A percentile compares a stretch with the other conserved stretches of the same genome.
Conservation (phyloP, 169 alveolate genomes). For the Plasmodium fragile region DNA sequence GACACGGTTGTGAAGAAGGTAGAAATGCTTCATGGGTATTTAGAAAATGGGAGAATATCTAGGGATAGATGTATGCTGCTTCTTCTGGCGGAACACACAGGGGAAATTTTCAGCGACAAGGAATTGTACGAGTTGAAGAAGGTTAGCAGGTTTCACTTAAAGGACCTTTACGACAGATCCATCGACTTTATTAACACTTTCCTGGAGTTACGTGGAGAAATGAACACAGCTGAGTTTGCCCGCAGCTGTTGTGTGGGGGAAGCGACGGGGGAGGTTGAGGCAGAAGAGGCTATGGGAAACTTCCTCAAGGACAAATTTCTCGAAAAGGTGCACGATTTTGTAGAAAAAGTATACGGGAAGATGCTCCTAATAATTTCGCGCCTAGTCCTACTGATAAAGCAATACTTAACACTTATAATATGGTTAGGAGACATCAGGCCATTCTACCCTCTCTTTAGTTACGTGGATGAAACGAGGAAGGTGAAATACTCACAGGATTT, state of each 20-base stretch:
- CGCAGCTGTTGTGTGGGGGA: conserved; percentile 30
- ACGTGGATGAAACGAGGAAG: conserved; percentile 38
- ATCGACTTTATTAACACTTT: conserved; percentile 66
- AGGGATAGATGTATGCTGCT: conserved; percentile 66
- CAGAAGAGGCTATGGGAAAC: not conserved
- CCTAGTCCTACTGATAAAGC: conserved; percentile 46
- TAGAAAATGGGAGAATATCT: conserved; percentile 72
- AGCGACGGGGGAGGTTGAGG: not conserved
- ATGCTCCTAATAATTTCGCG: conserved; percentile 65
- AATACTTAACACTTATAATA: conserved; percentile 54
- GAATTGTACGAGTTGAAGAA: conserved; percentile 55
- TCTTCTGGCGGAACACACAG: conserved; percentile 74
- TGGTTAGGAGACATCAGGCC: conserved; percentile 76
- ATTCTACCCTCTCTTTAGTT: conserved; percentile 73
- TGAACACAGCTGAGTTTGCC: conserved; percentile 32
- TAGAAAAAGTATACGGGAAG: conserved; percentile 25
- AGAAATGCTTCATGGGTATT: conserved; percentile 57
- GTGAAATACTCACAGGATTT: conserved; percentile 39
- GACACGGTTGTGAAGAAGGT: conserved; percentile 27
- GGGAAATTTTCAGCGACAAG: conserved; percentile 68
- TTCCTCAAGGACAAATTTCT: conserved; percentile 41
- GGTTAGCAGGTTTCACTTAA: conserved; percentile 34
- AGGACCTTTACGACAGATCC: conserved; percentile 68
- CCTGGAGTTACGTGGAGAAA: conserved; percentile 48
- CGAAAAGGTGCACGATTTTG: conserved; percentile 43